Evolutionary conservation across 23 red algal species (phyloP).

Genomic region (Cyanidioschyzon merolae): DNA sequence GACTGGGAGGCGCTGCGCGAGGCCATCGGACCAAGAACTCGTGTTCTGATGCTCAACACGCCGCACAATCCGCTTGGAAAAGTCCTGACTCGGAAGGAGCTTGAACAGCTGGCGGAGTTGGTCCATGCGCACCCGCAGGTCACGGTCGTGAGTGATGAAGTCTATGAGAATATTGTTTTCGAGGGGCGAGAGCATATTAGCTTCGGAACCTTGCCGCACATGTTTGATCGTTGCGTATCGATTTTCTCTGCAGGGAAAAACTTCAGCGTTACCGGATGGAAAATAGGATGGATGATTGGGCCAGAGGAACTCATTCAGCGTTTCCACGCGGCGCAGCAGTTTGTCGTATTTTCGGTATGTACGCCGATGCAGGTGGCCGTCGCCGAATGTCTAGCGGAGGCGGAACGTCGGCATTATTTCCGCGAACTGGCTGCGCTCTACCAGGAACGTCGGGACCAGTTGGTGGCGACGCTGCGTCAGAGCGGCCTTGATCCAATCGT

Average conservation of each 20-base stretch:
- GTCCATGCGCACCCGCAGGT: constrained; percentile 37
- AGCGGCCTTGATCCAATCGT: constrained; percentile 50
- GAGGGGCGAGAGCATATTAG: constrained; percentile 44
- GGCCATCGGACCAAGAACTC: constrained; percentile 31
- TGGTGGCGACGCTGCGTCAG: constrained; percentile 25
- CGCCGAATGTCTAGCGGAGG: constrained; percentile 34
- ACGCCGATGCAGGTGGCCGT: constrained; percentile 54
- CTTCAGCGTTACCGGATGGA: constrained; percentile 79
- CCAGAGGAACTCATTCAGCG: constrained; percentile 37
- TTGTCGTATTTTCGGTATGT: constrained; percentile 47
- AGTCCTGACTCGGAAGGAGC: constrained; percentile 62
- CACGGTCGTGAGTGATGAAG: constrained; percentile 76
- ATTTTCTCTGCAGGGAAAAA: constrained; percentile 76
- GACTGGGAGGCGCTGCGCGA: constrained; percentile 44
- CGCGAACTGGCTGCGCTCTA: constrained; percentile 31
- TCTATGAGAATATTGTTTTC: constrained; percentile 84
- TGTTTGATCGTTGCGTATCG: constrained; percentile 46
- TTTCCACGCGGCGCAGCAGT: constrained; percentile 52
- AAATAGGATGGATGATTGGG: constrained; percentile 63
- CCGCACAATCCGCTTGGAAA: constrained; percentile 96
- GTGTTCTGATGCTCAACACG: constrained; percentile 72
- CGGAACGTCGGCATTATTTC: constrained; percentile 49
- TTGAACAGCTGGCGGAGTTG: constrained; percentile 29
- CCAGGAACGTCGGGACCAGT: constrained; percentile 46
- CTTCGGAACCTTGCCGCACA: constrained; percentile 48